A percentile compares a stretch with the other conserved stretches of the same genome.
Evolutionary conservation across 805 yeast species (phyloP).

Genomic region (Dipodascus geniculatus): DNA sequence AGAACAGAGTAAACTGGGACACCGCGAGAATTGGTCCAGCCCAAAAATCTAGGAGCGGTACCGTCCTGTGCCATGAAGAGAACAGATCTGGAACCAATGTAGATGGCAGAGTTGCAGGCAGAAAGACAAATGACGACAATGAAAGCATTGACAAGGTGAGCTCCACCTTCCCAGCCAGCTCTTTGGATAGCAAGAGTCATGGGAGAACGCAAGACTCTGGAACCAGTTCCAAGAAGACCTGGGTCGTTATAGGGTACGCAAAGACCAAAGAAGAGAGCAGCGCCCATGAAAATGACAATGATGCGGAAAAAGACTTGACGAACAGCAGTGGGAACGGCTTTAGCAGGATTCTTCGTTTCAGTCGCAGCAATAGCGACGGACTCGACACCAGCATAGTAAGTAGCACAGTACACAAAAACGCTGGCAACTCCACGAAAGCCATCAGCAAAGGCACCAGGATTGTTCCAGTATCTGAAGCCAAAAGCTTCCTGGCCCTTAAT

Average conservation of each 20-base stretch:
- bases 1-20: conserved; percentile 53
- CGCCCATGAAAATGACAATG: conserved; percentile 42
- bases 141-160: conserved; percentile 49
- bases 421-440: conserved; percentile 40
- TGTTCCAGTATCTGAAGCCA: conserved; percentile 48
- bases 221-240: conserved; percentile 28
- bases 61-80: conserved; percentile 53
- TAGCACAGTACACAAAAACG: conserved; percentile 47
- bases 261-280: conserved; percentile 46
- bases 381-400: conserved; percentile 49
- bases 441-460: conserved; percentile 35
- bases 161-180: conserved; percentile 39
- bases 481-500: conserved; percentile 41
- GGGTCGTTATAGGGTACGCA: conserved; percentile 48
- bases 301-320: conserved; percentile 47
- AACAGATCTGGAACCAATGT: conserved; percentile 56
- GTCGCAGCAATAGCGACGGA: conserved; percentile 53
- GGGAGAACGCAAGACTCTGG: conserved; percentile 40
- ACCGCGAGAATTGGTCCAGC: conserved; percentile 42
- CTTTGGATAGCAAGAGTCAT: conserved; percentile 36
- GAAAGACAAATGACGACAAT: conserved; percentile 54
- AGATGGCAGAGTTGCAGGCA: conserved; percentile 59
- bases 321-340: conserved; percentile 50
- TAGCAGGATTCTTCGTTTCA: conserved; percentile 49
- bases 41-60: conserved; percentile 45